Base-by-base conservation (phyloP, 129 eudicot genomes). In the Tagetes erecta region DNA sequence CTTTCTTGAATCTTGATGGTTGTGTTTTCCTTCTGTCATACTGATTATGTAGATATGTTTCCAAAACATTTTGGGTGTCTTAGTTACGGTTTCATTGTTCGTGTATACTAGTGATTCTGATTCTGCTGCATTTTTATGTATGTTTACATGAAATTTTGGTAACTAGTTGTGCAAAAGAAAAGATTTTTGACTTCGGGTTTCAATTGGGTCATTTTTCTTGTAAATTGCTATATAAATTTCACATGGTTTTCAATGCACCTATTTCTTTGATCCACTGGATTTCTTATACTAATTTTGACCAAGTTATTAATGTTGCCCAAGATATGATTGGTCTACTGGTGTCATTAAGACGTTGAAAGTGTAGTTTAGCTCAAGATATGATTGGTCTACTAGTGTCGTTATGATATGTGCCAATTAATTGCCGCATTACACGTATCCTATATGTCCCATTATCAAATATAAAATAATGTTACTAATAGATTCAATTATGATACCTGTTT, bases 81-180 rank as follows among this genome's bases (percentile, higher is more conserved):
- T 51, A 52, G 45, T 72, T 79, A 45, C 69, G 74, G 78, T 72
- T 79, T 35, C 11, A 63, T 64, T 79, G 73, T 44, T 72, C 40
- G 11, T 8, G 12, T 3, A 2, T 46, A 46, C 3, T 20, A 20
- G 27, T 20, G 27, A 20, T 0, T 20, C 27, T 20, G 27, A 20
- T 20, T 20, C 27, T 20, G 27, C 27, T 20, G 27, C 4, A 1
- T 68, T 36, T 68, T 57, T 77, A 44, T 63, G 50, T 59, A 73
- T 73, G 76, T 30, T 68, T 20, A 20, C 27, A 20, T 20, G 27
- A 20, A n/a, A 3, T 64, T 39, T 38, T 64, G 20, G 47, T 64
- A 39, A 0, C 49, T 8, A 30, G 3, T 36, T 51, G 11, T 40
- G 9, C 6, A 7, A 57, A 72, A 56, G 56, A 41, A 72, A 41